Conservation (phyloP, 1,284 basidiomycete species). For the Trichosporon coremiiforme region DNA sequence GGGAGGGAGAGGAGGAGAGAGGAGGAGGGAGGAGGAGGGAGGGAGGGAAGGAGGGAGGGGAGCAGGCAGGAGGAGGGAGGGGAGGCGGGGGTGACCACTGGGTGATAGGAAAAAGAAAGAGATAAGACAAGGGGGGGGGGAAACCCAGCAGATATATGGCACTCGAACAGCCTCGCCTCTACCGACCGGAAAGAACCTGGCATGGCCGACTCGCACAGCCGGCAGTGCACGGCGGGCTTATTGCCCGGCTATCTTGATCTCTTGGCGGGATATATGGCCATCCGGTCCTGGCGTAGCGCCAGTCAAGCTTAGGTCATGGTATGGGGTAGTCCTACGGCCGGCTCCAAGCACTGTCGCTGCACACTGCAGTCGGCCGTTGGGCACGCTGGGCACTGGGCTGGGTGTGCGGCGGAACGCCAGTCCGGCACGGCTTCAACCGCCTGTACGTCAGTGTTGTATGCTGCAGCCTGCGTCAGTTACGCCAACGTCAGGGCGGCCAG, state of each 20-base stretch:
- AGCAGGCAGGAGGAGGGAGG: not conserved
- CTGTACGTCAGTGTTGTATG: no score
- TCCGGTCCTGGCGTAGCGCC: not conserved
- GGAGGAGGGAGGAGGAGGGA: not conserved
- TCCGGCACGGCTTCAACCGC: conserved; percentile 5
- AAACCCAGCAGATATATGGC: not conserved
- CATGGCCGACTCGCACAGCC: not conserved
- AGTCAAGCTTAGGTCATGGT: not conserved
- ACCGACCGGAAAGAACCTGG: not conserved
- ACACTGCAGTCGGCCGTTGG: not conserved
- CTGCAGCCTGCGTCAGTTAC: conserved; percentile 4
- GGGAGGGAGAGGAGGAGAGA: no score
- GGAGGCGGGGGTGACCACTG: conserved; percentile 5
- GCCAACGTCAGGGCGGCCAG: not conserved
- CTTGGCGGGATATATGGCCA: not conserved
- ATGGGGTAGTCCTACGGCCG: not conserved
- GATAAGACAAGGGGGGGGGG: conserved; percentile 15
- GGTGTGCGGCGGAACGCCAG: not conserved
- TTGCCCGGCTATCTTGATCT: conserved; percentile 8
- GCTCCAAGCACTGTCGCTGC: not conserved
- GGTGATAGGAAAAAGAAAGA: conserved; percentile 2
- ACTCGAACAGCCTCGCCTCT: not conserved
- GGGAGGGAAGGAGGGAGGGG: no score
- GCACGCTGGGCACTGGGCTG: not conserved
- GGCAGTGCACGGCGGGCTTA: not conserved